A percentile compares a stretch with the other conserved stretches of the same genome.
phyloP scores from a whole-genome alignment of 139 green algal species.

The Eudorina sp. region DNA sequence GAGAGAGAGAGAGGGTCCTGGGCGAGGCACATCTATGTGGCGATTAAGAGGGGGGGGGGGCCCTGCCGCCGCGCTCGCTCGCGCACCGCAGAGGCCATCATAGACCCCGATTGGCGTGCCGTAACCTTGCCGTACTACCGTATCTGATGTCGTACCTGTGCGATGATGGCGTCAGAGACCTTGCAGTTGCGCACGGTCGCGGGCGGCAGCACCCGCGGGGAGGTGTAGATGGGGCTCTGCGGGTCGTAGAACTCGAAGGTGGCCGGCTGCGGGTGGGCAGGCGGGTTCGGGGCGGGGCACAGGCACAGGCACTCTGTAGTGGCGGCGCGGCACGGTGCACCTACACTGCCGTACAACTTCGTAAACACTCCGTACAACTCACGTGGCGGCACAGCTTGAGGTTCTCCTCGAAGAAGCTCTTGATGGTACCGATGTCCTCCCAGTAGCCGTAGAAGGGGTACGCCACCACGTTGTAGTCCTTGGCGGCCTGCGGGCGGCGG shows the following conservation, averaged over 20 bases:
- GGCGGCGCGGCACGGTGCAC: too few relatives aligned
- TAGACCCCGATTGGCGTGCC: too few relatives aligned
- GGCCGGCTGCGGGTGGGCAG: slow-evolving; percentile 11
- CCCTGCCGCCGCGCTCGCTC: too few relatives aligned
- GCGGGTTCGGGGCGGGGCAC: too few relatives aligned
- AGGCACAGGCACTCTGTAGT: too few relatives aligned
- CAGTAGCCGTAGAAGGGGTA: slow-evolving; percentile 99
- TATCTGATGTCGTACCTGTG: slow-evolving; percentile 56
- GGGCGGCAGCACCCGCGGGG: slow-evolving; percentile 96
- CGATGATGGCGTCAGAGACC: slow-evolving; percentile 81
- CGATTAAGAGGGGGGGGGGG: too few relatives aligned
- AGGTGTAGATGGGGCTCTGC: slow-evolving; percentile 98
- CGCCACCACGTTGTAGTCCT: slow-evolving; percentile 77
- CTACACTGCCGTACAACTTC: too few relatives aligned
- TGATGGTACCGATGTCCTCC: slow-evolving; percentile 99
- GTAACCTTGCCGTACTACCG: too few relatives aligned
- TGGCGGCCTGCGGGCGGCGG: slow-evolving; percentile 10
- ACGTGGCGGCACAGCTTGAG: slow-evolving; percentile 88
- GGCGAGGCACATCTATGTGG: too few relatives aligned
- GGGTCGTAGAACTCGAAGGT: slow-evolving; percentile 98
- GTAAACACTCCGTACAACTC: too few relatives aligned
- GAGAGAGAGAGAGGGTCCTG: too few relatives aligned
- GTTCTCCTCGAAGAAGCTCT: slow-evolving; percentile 99
- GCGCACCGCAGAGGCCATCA: too few relatives aligned
- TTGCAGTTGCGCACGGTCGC: slow-evolving; percentile 91